Evolutionary conservation across 306 rosid genomes (phyloP).

Genomic region (Cucurbita ficifolia): DNA sequence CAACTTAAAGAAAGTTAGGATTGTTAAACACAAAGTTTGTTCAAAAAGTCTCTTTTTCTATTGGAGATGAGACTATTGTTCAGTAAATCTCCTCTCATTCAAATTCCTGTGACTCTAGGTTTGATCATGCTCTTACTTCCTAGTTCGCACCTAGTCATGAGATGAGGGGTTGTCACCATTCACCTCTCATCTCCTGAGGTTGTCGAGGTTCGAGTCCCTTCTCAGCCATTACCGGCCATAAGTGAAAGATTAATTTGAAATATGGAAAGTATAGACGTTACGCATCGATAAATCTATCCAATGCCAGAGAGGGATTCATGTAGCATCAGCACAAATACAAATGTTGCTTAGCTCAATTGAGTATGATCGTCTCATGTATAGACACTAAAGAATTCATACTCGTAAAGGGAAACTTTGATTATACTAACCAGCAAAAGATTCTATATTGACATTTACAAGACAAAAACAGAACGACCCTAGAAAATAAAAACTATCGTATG

Average conservation of each 20-base stretch:
- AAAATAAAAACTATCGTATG: not conserved
- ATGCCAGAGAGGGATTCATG: not conserved
- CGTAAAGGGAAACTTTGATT: not conserved
- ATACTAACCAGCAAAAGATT: not conserved
- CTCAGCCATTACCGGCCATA: not conserved
- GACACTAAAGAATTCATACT: not conserved
- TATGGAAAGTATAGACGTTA: not conserved
- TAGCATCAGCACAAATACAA: not conserved
- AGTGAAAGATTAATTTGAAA: not conserved
- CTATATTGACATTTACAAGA: conserved; percentile 6
- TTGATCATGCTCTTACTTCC: not conserved
- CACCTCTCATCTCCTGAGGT: not conserved
- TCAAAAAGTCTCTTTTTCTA: too few species aligned
- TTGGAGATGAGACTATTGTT: too few species aligned
- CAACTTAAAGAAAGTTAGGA: not conserved
- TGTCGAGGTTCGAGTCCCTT: too few species aligned
- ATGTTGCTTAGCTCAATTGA: not conserved
- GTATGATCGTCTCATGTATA: not conserved
- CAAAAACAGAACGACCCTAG: conserved; percentile 9
- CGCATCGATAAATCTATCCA: not conserved
- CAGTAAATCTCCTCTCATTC: not conserved
- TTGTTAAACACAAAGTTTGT: not conserved
- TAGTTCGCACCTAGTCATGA: not conserved
- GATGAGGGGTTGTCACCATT: not conserved
- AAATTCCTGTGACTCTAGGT: not conserved